Percentiles rank a stretch among this genome's conserved stretches.
Conservation (phyloP, 768 basidiomycete genomes). For the Baorangia bicolor region DNA sequence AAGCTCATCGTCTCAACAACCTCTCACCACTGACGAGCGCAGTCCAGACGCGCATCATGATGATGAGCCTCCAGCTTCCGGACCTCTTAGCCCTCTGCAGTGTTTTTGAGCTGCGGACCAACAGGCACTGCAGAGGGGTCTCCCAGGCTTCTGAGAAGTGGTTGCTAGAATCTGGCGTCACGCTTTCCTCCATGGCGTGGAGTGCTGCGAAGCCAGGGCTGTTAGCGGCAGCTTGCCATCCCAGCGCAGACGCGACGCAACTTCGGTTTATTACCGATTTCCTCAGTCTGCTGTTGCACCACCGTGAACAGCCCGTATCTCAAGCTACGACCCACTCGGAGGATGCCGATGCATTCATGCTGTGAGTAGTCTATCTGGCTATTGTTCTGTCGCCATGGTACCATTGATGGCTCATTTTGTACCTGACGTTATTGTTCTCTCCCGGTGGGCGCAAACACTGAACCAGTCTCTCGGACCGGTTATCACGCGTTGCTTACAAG, state of each 20-base stretch:
- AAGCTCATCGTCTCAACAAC: background rate
- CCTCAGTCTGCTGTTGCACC: constrained; percentile 41
- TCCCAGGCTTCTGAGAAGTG: constrained; percentile 32
- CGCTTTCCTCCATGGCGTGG: constrained; percentile 24
- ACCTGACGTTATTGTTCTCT: background rate
- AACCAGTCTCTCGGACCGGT: constrained; percentile 39
- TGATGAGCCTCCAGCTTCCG: constrained; percentile 31
- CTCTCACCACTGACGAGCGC: background rate
- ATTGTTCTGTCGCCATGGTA: constrained; percentile 1
- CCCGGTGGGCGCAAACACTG: background rate
- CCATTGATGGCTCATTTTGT: constrained; percentile 9
- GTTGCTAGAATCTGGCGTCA: constrained; percentile 23
- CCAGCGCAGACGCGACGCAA: constrained; percentile 56
- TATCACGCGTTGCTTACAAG: constrained; percentile 35
- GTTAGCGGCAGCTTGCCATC: constrained; percentile 58
- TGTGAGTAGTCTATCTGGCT: constrained; percentile 17
- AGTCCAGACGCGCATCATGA: constrained; percentile 8
- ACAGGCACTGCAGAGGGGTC: constrained; percentile 28
- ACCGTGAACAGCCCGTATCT: constrained; percentile 30
- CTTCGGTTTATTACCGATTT: constrained; percentile 53
- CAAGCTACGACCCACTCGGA: background rate
- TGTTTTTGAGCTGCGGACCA: constrained; percentile 27
- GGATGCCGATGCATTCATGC: constrained; percentile 11
- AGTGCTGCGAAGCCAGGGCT: constrained; percentile 43
- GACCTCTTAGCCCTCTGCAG: constrained; percentile 28